Percentiles rank a stretch among this genome's conserved stretches.
phyloP scores from a whole-genome alignment of 164 flowering plant genomes.

The Umbilicus rupestris region DNA sequence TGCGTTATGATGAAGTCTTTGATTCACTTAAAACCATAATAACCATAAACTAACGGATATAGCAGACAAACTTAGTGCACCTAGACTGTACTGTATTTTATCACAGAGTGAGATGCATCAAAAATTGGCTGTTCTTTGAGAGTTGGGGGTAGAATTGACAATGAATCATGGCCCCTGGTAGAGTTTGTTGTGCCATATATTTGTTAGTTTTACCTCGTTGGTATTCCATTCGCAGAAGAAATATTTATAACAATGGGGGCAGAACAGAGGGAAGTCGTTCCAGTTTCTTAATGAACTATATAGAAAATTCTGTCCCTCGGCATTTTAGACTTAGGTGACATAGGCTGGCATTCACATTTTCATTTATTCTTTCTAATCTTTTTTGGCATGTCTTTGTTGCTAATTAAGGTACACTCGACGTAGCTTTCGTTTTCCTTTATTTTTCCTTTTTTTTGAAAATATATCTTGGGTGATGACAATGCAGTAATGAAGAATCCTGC shows the following conservation, averaged over 20 bases:
- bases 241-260: background rate
- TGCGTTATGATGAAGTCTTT: background rate
- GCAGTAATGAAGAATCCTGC: conserved; percentile 99
- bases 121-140: background rate
- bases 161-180: background rate
- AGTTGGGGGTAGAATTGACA: background rate
- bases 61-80: background rate
- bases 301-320: no score
- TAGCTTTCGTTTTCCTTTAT: background rate
- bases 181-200: background rate
- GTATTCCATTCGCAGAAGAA: background rate
- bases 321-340: no score
- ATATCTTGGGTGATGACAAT: conserved; percentile 10
- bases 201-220: background rate
- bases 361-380: background rate
- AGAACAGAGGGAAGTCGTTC: no score
- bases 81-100: background rate
- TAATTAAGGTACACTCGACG: no score
- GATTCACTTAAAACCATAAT: background rate
- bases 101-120: background rate
- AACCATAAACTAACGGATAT: background rate
- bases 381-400: no score
- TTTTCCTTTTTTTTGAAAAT: background rate
- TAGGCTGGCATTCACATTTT: no score
- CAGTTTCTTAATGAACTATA: no score